phyloP scores from a whole-genome alignment of 148 eudicot species.

The Vaccinium macrocarpon region DNA sequence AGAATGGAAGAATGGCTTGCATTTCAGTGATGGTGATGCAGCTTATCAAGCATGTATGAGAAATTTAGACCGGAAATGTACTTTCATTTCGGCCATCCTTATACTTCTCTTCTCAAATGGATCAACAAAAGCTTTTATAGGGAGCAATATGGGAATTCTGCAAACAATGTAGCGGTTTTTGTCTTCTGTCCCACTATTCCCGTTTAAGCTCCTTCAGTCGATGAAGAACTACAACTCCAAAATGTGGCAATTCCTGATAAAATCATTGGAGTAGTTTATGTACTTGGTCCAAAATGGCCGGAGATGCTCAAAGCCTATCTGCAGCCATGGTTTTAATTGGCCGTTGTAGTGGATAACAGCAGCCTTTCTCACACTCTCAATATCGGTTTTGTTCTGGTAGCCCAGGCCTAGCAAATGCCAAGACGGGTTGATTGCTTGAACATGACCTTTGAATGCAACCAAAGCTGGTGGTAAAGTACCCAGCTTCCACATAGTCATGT shows the following conservation, averaged over 20 bases:
- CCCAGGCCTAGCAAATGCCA: slow-evolving; percentile 99
- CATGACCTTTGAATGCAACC: slow-evolving; percentile 91
- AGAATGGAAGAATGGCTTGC: slow-evolving; percentile 55
- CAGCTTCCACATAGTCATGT: slow-evolving; percentile 94
- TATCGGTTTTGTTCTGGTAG: slow-evolving; percentile 77
- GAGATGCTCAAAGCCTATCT: slow-evolving; percentile 96
- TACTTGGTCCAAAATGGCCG: slow-evolving; percentile 97
- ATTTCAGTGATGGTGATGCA: slow-evolving; percentile 37
- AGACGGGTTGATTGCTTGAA: slow-evolving; percentile 81
- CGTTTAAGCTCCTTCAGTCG: slow-evolving; percentile 25
- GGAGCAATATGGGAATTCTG: slow-evolving; percentile 29
- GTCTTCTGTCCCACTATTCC: slow-evolving; percentile 25
- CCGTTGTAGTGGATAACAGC: slow-evolving; percentile 99
- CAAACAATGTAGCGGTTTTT: slow-evolving; percentile 23
- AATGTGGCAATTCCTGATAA: slow-evolving; percentile 87
- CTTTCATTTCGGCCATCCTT: slow-evolving; percentile 24
- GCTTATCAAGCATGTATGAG: slow-evolving; percentile 27
- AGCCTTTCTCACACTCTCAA: slow-evolving; percentile 73
- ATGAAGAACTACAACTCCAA: slow-evolving; percentile 58
- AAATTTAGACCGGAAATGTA: slow-evolving; percentile 21
- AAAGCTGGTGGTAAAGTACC: slow-evolving; percentile 98
- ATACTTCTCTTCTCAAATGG: slow-evolving; percentile 28
- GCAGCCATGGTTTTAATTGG: slow-evolving; percentile 95
- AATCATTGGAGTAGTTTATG: slow-evolving; percentile 84
- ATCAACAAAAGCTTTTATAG: slow-evolving; percentile 24